These are phyloP conservation scores for Delphinella strobiligena DNA, from an alignment of 2,329 filamentous ascomycete species.

Conservation along the genomic window DNA sequence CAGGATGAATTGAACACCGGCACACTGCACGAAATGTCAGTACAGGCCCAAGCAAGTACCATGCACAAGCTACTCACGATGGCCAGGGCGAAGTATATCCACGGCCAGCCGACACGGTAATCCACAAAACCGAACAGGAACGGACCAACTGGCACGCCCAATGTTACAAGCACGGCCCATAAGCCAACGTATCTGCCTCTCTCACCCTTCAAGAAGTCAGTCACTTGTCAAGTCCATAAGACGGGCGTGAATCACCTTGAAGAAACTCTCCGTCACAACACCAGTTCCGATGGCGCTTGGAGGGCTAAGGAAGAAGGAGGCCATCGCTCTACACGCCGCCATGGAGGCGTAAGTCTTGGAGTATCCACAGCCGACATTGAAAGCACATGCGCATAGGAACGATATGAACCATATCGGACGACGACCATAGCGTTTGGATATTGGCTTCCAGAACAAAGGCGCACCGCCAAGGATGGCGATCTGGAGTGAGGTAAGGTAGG, in stretches of 20 bases:
- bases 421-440: conserved; percentile 40
- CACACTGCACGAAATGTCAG: conserved; percentile 27
- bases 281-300: conserved; percentile 42
- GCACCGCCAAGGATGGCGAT: conserved; percentile 41
- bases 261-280: conserved; percentile 45
- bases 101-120: conserved; percentile 39
- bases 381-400: conserved; percentile 31
- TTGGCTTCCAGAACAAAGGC: conserved; percentile 42
- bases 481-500: conserved; percentile 42
- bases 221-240: too few species aligned
- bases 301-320: conserved; percentile 44
- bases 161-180: conserved; percentile 40
- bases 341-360: conserved; percentile 36
- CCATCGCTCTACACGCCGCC: conserved; percentile 37
- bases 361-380: conserved; percentile 42
- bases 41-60: neutral
- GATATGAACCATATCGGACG: conserved; percentile 42
- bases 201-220: too few species aligned
- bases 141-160: conserved; percentile 31
- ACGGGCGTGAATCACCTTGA: too few species aligned
- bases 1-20: conserved; percentile 41
- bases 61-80: conserved; percentile 28
- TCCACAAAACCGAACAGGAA: conserved; percentile 33
- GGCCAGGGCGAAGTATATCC: conserved; percentile 46
- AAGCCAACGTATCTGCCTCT: conserved; percentile 43